These are phyloP conservation scores for Aristolochia fimbriata DNA, from an alignment of 164 flowering plant genomes.

Conservation along the genomic window DNA sequence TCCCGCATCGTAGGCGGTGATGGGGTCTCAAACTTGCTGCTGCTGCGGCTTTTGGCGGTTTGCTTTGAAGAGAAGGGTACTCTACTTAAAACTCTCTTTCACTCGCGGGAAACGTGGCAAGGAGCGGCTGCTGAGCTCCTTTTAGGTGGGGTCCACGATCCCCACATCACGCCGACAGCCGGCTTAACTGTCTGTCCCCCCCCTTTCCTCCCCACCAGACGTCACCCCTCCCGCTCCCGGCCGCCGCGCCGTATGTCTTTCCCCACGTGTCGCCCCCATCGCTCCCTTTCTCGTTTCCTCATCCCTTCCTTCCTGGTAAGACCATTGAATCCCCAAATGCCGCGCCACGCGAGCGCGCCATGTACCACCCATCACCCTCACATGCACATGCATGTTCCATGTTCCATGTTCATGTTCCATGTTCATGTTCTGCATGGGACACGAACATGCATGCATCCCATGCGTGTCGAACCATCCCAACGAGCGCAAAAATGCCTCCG, in stretches of 20 bases:
- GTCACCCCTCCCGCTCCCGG: slow-evolving; percentile 3
- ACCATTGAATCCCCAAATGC: too few species aligned
- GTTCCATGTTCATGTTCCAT: too few species aligned
- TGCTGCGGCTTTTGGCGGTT: slow-evolving; percentile 11
- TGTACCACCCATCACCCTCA: too few species aligned
- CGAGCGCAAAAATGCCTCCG: too few species aligned
- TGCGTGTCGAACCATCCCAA: too few species aligned
- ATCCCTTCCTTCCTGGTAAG: too few species aligned
- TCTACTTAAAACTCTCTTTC: too few species aligned
- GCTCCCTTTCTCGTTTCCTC: too few species aligned
- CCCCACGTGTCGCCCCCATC: background rate
- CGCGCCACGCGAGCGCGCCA: too few species aligned
- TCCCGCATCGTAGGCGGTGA: slow-evolving; percentile 12
- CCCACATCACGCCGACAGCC: slow-evolving; percentile 8
- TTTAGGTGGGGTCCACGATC: slow-evolving; percentile 5
- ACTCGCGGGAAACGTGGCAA: slow-evolving; percentile 15
- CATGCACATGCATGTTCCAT: too few species aligned
- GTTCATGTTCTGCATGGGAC: too few species aligned
- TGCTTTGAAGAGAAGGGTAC: background rate
- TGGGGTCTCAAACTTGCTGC: background rate
- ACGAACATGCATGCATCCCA: too few species aligned
- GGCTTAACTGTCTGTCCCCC: slow-evolving; percentile 4
- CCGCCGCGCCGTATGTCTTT: background rate
- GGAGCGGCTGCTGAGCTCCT: background rate
- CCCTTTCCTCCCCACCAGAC: background rate